phyloP scores from a whole-genome alignment of 257 asterid species.

The Verbena officinalis region DNA sequence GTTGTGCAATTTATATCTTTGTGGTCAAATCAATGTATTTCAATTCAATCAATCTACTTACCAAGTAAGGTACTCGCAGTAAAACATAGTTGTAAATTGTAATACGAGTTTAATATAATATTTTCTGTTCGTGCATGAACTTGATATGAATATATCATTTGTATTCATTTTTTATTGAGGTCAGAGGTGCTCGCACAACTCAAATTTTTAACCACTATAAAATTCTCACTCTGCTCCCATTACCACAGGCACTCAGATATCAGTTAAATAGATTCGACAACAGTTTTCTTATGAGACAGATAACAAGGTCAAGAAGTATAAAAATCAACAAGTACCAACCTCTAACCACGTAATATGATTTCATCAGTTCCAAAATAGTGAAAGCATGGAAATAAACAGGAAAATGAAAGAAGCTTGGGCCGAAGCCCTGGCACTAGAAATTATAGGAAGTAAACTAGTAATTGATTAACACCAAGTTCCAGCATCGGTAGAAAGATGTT shows the following conservation, averaged over 20 bases:
- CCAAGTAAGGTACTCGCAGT: background rate
- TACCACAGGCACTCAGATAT: background rate
- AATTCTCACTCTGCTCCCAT: background rate
- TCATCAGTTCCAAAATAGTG: slow-evolving; percentile 14
- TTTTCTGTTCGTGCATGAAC: background rate
- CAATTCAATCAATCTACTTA: background rate
- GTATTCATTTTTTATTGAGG: background rate
- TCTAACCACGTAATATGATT: slow-evolving; percentile 1
- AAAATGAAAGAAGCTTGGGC: slow-evolving; percentile 8
- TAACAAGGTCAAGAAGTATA: background rate
- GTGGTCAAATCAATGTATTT: slow-evolving; percentile 9
- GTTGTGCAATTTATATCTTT: background rate
- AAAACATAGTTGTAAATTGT: background rate
- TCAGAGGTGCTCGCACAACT: background rate
- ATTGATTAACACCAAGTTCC: slow-evolving; percentile 5
- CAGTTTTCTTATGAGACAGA: no score
- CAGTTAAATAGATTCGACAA: no score
- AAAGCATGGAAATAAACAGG: slow-evolving; percentile 1
- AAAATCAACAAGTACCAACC: slow-evolving; percentile 5
- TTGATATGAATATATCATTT: background rate
- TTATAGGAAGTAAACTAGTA: background rate
- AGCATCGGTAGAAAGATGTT: slow-evolving; percentile 13
- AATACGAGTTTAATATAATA: background rate
- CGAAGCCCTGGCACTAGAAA: slow-evolving; percentile 1
- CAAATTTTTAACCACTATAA: background rate